These are phyloP conservation scores for Penicillium brevicompactum DNA, from an alignment of 2,329 filamentous ascomycete species.

Conservation along the genomic window DNA sequence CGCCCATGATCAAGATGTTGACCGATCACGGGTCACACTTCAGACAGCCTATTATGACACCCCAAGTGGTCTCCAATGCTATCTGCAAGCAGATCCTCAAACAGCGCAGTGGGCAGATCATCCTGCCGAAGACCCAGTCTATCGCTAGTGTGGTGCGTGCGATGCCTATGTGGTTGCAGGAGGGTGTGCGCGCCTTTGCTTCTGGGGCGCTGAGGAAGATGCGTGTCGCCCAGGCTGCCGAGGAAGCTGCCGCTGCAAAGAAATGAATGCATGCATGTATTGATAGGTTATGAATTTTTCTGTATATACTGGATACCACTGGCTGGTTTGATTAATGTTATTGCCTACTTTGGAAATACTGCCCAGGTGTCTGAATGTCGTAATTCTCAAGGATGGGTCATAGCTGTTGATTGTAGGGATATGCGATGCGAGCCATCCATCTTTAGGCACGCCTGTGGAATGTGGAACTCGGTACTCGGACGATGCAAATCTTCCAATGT, in stretches of 20 bases:
- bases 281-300: not conserved
- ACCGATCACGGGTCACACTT: slow-evolving; percentile 35
- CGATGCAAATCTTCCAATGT: too few relatives aligned
- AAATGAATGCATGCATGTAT: not conserved
- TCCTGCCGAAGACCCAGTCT: slow-evolving; percentile 46
- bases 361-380: too few relatives aligned
- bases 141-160: slow-evolving; percentile 31
- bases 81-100: slow-evolving; percentile 55
- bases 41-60: slow-evolving; percentile 38
- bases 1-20: slow-evolving; percentile 48
- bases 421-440: too few relatives aligned
- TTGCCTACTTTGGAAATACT: too few relatives aligned
- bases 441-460: too few relatives aligned
- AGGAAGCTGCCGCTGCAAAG: slow-evolving; percentile 1
- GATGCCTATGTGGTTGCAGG: slow-evolving; percentile 52
- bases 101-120: slow-evolving; percentile 52
- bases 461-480: too few relatives aligned
- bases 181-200: slow-evolving; percentile 33
- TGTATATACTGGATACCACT: not conserved
- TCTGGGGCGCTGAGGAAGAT: slow-evolving; percentile 28
- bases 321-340: not conserved
- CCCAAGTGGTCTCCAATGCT: slow-evolving; percentile 47
- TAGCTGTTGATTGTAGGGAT: too few relatives aligned
- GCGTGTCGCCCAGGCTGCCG: slow-evolving; percentile 22
- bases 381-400: too few relatives aligned